Evolutionary conservation across 805 yeast genomes (phyloP), one percentile per base, ranked within the genome.

Genomic region (Teunomyces panamensis): DNA sequence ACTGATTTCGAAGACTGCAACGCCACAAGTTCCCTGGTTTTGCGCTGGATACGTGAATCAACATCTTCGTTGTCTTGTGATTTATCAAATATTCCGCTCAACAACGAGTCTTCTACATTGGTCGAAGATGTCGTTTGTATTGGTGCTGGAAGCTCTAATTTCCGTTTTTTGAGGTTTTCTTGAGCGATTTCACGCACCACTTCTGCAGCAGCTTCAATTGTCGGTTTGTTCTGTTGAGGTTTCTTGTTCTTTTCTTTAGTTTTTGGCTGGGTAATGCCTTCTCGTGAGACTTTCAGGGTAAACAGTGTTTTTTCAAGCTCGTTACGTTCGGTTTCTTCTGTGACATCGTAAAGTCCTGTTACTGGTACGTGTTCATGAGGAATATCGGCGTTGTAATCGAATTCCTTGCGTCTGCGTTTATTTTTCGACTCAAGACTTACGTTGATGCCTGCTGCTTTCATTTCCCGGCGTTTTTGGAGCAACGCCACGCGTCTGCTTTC

Each of bases 311-410:
- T 63, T 1, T 71, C 75, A 6, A 49, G 49, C 2, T 58, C 58
- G 49, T 83, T 81, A 2, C 53, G 51, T 10, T 55, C 56, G 10
- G 66, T 65, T 60, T 91, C 97, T n/a, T 77, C 80, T 0, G 72
- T 57, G 0, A 83, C 81, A 57, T 87, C 91, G 60, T 84, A 87
- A 16, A 80, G 65, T 0, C 96, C 97, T 0, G 68, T 71, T 3
- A 74, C 77, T 0, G 96, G 92, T 11, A 65, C 66, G 50, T 81
- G 83, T 57, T 90, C 94, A 57, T 87, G 85, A 0, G 92, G 89
- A 8, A 91, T 81, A 56, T 87, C 96, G 1, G 82, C 85, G 60
- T 85, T 88, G 63, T 88, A 89, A 62, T 91, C 97, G 61, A 87
- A 80, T 50, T 83, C 85, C 30, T 79, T 79, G 20, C 78, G 71